Evolutionary conservation across 768 basidiomycete species (phyloP).

Genomic region (Trametes sanguinea): DNA sequence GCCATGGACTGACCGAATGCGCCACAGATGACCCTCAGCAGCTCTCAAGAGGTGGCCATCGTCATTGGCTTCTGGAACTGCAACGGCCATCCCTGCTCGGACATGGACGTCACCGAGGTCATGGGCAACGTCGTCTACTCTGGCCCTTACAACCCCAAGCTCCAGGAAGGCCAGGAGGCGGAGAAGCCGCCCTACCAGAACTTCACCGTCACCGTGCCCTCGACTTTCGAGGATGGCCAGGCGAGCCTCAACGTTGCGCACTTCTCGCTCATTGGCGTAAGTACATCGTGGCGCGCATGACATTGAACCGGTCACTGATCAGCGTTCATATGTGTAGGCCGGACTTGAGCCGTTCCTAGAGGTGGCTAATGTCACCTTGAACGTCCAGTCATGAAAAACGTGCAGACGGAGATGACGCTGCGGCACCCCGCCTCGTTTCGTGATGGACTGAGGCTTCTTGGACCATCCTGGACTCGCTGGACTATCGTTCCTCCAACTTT

Average conservation of each 20-base stretch:
- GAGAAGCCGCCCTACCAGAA: slow-evolving; percentile 31
- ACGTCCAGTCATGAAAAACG: slow-evolving; percentile 11
- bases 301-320: background rate
- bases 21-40: slow-evolving; percentile 32
- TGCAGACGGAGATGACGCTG: background rate
- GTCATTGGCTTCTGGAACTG: slow-evolving; percentile 37
- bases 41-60: slow-evolving; percentile 37
- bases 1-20: background rate
- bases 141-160: slow-evolving; percentile 33
- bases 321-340: slow-evolving; percentile 12
- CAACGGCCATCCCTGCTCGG: slow-evolving; percentile 24
- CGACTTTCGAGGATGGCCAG: slow-evolving; percentile 16
- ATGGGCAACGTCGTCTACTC: slow-evolving; percentile 36
- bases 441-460: background rate
- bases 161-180: slow-evolving; percentile 7
- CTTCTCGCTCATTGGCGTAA: slow-evolving; percentile 27
- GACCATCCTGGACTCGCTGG: background rate
- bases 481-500: background rate
- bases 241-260: slow-evolving; percentile 26
- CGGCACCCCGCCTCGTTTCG: background rate
- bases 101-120: slow-evolving; percentile 21
- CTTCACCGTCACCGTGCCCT: slow-evolving; percentile 31
- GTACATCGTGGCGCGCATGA: background rate
- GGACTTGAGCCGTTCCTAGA: slow-evolving; percentile 21
- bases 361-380: slow-evolving; percentile 24